A percentile compares a stretch with the other conserved stretches of the same genome.
Evolutionary conservation across 306 rosid genomes (phyloP).

Genomic region (Fagus sylvatica): DNA sequence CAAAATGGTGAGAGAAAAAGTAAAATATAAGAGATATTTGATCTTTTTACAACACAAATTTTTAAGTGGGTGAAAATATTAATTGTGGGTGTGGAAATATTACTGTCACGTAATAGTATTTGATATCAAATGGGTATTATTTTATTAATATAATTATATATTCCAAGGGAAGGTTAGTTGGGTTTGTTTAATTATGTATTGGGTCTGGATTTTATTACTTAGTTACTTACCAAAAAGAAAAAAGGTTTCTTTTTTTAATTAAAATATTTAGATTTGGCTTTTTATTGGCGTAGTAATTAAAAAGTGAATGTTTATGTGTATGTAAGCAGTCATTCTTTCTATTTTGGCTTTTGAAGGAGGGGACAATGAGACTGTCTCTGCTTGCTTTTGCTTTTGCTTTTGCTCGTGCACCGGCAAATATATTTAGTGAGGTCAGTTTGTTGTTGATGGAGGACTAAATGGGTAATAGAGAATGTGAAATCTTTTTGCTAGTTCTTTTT

Average conservation of each 20-base stretch:
- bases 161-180: neutral
- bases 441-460: neutral
- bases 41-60: no score
- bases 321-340: neutral
- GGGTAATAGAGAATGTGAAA: neutral
- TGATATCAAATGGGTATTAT: neutral
- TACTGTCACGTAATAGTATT: neutral
- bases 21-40: no score
- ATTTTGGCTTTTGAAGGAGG: neutral
- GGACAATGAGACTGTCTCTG: neutral
- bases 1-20: no score
- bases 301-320: neutral
- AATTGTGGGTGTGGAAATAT: no score
- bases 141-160: neutral
- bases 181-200: neutral
- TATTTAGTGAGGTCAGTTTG: constrained; percentile 18
- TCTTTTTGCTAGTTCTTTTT: no score
- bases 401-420: constrained; percentile 13
- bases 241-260: no score
- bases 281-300: neutral
- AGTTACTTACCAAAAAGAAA: no score
- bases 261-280: neutral
- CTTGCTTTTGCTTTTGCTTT: neutral
- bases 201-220: no score
- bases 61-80: no score